Evolutionary conservation across 2,329 filamentous ascomycete genomes (phyloP).

Genomic region (Ceratocystis ficicola): DNA sequence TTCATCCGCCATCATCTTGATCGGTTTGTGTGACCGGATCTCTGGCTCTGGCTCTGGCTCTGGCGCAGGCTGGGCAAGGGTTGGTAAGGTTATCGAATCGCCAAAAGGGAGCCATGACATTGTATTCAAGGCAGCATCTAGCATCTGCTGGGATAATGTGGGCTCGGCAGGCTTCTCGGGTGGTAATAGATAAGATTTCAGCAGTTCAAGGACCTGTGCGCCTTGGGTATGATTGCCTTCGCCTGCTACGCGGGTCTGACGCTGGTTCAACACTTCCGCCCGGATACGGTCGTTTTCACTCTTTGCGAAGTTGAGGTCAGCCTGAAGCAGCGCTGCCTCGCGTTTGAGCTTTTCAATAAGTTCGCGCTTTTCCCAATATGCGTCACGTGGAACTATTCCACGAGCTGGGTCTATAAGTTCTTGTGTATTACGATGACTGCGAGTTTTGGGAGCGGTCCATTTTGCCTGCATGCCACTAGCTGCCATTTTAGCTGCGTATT

Average conservation of each 20-base stretch:
- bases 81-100: constrained; percentile 28
- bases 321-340: constrained; percentile 45
- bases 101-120: constrained; percentile 42
- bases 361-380: constrained; percentile 39
- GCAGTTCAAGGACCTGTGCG: constrained; percentile 17
- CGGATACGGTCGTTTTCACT: constrained; percentile 47
- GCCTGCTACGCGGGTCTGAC: not conserved
- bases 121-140: constrained; percentile 41
- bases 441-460: constrained; percentile 8
- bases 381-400: constrained; percentile 33
- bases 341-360: constrained; percentile 41
- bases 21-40: constrained; percentile 50
- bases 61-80: constrained; percentile 22
- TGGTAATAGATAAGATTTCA: constrained; percentile 31
- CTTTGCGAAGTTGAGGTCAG: constrained; percentile 45
- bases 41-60: constrained; percentile 34
- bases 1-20: constrained; percentile 49
- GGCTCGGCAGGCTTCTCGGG: constrained; percentile 27
- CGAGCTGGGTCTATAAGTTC: constrained; percentile 30
- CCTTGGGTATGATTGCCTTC: not conserved
- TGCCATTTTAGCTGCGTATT: constrained; percentile 11
- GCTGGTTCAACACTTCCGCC: constrained; percentile 26
- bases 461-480: constrained; percentile 14
- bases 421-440: constrained; percentile 25
- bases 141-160: constrained; percentile 32